These are phyloP conservation scores for Amaranthus tricolor DNA, from an alignment of 179 eudicot species.

Conservation along the genomic window DNA sequence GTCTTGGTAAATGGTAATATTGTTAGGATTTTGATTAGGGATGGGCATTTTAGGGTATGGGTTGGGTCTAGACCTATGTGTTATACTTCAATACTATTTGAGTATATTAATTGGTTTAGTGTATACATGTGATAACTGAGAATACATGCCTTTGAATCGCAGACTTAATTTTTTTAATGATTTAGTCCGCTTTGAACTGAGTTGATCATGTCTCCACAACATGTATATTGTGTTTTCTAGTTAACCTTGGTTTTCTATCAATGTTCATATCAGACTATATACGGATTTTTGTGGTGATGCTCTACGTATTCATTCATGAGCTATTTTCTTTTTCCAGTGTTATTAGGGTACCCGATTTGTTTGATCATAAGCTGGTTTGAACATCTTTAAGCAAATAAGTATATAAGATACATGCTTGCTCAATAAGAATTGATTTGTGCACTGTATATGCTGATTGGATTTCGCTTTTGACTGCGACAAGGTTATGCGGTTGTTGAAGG, in stretches of 20 bases:
- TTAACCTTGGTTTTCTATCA: background rate
- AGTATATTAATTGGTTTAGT: too few species aligned
- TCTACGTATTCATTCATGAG: too few species aligned
- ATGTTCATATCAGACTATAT: conserved; percentile 5
- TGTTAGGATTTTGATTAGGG: too few species aligned
- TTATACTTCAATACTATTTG: too few species aligned
- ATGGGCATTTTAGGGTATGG: too few species aligned
- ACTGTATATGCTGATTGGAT: conserved; percentile 5
- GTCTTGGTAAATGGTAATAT: background rate
- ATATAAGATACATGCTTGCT: background rate
- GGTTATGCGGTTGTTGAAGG: conserved; percentile 85
- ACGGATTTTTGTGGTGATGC: background rate
- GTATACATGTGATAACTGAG: too few species aligned
- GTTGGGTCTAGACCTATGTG: too few species aligned
- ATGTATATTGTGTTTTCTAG: background rate
- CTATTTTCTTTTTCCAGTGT: background rate
- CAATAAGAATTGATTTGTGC: background rate
- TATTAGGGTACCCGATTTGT: background rate
- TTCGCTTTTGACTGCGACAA: conserved; percentile 21
- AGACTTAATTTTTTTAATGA: background rate
- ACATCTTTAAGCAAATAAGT: background rate
- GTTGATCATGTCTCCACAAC: background rate
- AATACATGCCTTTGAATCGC: too few species aligned
- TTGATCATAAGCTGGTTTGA: conserved; percentile 5
- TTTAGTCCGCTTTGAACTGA: background rate